Conservation (phyloP, 2,329 filamentous ascomycete genomes). For the Hysterium pulicare region DNA sequence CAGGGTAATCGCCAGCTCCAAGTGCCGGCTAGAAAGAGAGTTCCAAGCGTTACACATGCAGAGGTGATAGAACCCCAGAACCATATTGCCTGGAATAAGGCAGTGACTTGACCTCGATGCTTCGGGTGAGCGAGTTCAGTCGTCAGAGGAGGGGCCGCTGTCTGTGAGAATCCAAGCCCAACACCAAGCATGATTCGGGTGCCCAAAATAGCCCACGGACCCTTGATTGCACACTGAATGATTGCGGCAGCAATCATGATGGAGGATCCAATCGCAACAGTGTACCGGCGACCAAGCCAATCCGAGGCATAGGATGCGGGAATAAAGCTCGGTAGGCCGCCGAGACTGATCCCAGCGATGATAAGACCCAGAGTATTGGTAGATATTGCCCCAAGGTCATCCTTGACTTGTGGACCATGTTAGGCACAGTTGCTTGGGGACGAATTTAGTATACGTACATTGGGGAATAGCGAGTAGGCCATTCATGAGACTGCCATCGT, state of each 20-base stretch:
- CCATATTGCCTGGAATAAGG: constrained; percentile 24
- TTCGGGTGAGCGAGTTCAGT: constrained; percentile 30
- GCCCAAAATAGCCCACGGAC: constrained; percentile 14
- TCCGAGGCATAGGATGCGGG: constrained; percentile 31
- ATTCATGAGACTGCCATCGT: constrained; percentile 20
- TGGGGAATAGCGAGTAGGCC: constrained; percentile 14
- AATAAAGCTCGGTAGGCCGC: constrained; percentile 13
- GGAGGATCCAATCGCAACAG: constrained; percentile 41
- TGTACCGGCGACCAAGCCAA: constrained; percentile 43
- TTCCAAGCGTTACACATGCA: constrained; percentile 18
- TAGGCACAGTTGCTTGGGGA: not conserved
- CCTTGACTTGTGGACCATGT: constrained; percentile 4
- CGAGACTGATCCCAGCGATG: constrained; percentile 10
- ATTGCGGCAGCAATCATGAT: constrained; percentile 23
- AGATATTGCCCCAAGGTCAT: constrained; percentile 12
- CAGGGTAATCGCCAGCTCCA: constrained; percentile 50
- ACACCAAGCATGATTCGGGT: constrained; percentile 13
- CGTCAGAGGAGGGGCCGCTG: constrained; percentile 26
- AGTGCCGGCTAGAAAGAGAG: constrained; percentile 18
- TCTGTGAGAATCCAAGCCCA: constrained; percentile 17
- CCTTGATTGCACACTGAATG: constrained; percentile 18
- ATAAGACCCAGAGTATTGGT: constrained; percentile 16
- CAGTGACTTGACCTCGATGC: constrained; percentile 26
- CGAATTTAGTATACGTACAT: not conserved
- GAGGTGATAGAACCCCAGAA: constrained; percentile 20